Percentiles rank a stretch among this genome's conserved stretches.
phyloP scores from a whole-genome alignment of 2,329 filamentous ascomycete genomes.

The Hypomyces perniciosus region DNA sequence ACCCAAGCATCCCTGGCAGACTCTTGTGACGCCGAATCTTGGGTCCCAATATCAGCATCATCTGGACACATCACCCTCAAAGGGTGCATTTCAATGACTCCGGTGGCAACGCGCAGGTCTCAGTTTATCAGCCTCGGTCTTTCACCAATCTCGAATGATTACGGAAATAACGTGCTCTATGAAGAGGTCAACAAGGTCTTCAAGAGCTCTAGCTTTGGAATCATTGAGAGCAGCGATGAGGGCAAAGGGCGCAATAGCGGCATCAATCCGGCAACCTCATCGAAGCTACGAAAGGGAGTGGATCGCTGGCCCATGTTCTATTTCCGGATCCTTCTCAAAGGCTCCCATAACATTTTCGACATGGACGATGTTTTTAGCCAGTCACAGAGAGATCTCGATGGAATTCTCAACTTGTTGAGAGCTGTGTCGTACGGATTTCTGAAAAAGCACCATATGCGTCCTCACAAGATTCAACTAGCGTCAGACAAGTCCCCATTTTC shows the following conservation, averaged over 20 bases:
- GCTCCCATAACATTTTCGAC: slow-evolving; percentile 27
- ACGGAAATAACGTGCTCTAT: slow-evolving; percentile 61
- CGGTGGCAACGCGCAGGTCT: slow-evolving; percentile 62
- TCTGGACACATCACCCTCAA: slow-evolving; percentile 55
- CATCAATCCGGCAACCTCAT: not conserved
- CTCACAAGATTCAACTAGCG: slow-evolving; percentile 31
- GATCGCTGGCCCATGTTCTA: slow-evolving; percentile 89
- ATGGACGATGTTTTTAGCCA: slow-evolving; percentile 37
- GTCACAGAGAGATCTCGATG: slow-evolving; percentile 43
- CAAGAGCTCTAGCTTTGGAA: slow-evolving; percentile 68
- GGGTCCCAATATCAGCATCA: slow-evolving; percentile 66
- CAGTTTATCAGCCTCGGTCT: slow-evolving; percentile 83
- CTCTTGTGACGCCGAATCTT: slow-evolving; percentile 47
- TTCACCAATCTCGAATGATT: slow-evolving; percentile 52
- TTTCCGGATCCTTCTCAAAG: slow-evolving; percentile 53
- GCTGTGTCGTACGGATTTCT: slow-evolving; percentile 70
- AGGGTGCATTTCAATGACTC: slow-evolving; percentile 65
- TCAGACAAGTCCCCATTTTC: slow-evolving; percentile 21
- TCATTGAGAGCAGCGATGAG: slow-evolving; percentile 40
- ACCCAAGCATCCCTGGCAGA: slow-evolving; percentile 59
- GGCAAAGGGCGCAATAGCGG: slow-evolving; percentile 27
- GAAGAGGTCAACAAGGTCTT: slow-evolving; percentile 76
- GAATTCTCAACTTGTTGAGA: slow-evolving; percentile 53
- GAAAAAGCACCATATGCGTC: slow-evolving; percentile 62
- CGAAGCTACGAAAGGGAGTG: slow-evolving; percentile 55